Conservation (phyloP, 148 eudicot genomes). For the Chenopodium suecicum region DNA sequence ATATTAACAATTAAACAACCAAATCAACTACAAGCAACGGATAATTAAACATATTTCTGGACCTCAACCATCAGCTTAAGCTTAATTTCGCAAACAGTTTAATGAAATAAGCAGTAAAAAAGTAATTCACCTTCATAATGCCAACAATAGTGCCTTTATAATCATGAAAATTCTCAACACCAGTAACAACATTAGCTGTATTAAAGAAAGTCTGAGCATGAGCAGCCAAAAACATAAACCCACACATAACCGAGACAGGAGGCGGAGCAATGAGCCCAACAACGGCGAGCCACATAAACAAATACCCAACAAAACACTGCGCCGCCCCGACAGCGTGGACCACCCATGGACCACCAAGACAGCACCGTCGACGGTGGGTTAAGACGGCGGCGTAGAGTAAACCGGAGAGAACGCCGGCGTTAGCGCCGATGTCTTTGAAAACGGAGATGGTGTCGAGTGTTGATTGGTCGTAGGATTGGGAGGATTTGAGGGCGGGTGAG, state of each 20-base stretch:
- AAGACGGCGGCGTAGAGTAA: constrained; percentile 61
- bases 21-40: too few relatives aligned
- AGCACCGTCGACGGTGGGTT: neutral
- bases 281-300: constrained; percentile 75
- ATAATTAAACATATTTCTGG: too few relatives aligned
- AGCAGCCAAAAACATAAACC: constrained; percentile 71
- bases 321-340: constrained; percentile 62
- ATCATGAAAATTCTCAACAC: constrained; percentile 63
- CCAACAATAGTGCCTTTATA: constrained; percentile 85
- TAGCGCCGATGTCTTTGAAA: constrained; percentile 89
- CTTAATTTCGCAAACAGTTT: too few relatives aligned
- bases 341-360: constrained; percentile 45
- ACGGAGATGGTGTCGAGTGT: constrained; percentile 84
- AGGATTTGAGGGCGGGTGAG: constrained; percentile 67
- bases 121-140: constrained; percentile 68
- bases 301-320: constrained; percentile 74
- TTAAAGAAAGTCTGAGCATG: constrained; percentile 95
- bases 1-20: too few relatives aligned
- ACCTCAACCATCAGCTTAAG: too few relatives aligned
- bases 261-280: constrained; percentile 48
- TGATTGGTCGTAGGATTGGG: constrained; percentile 64
- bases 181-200: constrained; percentile 86
- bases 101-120: too few relatives aligned
- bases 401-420: constrained; percentile 85
- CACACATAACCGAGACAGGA: constrained; percentile 53